Evolutionary conservation across 2,329 filamentous ascomycete genomes (phyloP).

Genomic region (Fusarium tupiense): DNA sequence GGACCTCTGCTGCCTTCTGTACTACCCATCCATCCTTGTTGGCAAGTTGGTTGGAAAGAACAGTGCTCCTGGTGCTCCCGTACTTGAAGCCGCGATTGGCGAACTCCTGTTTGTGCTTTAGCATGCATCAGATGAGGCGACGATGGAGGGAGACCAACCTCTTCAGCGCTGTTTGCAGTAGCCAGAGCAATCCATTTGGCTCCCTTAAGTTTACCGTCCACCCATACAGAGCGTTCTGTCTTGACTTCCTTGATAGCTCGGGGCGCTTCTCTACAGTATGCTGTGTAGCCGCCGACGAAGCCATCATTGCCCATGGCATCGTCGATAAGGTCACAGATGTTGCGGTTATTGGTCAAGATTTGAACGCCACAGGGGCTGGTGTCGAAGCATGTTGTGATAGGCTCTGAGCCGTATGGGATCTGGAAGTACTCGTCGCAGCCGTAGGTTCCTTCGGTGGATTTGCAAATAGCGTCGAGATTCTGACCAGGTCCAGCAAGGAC

Average conservation of each 20-base stretch:
- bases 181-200: background rate
- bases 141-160: background rate
- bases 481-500: slow-evolving; percentile 15
- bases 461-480: slow-evolving; percentile 17
- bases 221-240: slow-evolving; percentile 10
- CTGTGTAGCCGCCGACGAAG: slow-evolving; percentile 6
- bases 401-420: slow-evolving; percentile 19
- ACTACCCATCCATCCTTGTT: slow-evolving; percentile 28
- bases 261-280: slow-evolving; percentile 1
- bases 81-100: background rate
- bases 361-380: slow-evolving; percentile 24
- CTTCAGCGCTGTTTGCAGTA: background rate
- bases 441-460: slow-evolving; percentile 24
- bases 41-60: slow-evolving; percentile 9
- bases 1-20: slow-evolving; percentile 19
- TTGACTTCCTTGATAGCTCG: slow-evolving; percentile 14
- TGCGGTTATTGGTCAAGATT: slow-evolving; percentile 11
- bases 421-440: slow-evolving; percentile 11
- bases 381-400: slow-evolving; percentile 15
- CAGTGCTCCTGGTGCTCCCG: slow-evolving; percentile 4
- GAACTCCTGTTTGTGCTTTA: background rate
- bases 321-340: slow-evolving; percentile 20
- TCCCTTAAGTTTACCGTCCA: slow-evolving; percentile 12
- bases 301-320: slow-evolving; percentile 2
- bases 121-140: background rate